phyloP scores from a whole-genome alignment of 208 protist genomes.

The Trypanosomatidae sp. region DNA sequence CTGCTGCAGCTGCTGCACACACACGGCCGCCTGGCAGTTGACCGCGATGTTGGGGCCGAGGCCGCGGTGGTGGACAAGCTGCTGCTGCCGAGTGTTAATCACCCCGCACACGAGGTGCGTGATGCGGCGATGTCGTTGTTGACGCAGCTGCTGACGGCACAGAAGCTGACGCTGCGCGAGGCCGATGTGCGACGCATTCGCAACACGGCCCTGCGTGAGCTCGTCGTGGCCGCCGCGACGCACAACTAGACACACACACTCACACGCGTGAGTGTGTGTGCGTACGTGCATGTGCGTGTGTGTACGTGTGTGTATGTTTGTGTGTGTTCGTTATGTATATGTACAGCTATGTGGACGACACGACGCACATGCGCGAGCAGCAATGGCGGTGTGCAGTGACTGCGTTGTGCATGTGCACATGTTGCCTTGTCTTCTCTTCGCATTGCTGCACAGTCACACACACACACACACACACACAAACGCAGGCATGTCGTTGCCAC shows the following conservation, averaged over 20 bases:
- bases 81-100: slow-evolving; percentile 61
- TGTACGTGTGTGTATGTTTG: too few species aligned
- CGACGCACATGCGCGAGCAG: too few species aligned
- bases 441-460: too few species aligned
- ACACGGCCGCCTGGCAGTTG: slow-evolving; percentile 4
- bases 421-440: too few species aligned
- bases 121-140: slow-evolving; percentile 40
- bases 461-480: background rate
- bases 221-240: slow-evolving; percentile 1
- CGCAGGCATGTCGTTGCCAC: slow-evolving; percentile 7
- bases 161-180: slow-evolving; percentile 19
- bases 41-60: background rate
- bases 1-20: slow-evolving; percentile 29
- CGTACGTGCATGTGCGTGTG: too few species aligned
- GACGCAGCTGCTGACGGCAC: slow-evolving; percentile 12
- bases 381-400: too few species aligned
- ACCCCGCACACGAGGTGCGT: slow-evolving; percentile 63
- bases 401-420: too few species aligned
- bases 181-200: slow-evolving; percentile 35
- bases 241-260: background rate
- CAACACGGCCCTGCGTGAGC: slow-evolving; percentile 45
- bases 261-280: too few species aligned
- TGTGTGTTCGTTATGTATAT: too few species aligned
- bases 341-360: too few species aligned
- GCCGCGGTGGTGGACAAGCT: slow-evolving; percentile 14